A percentile compares a stretch with the other conserved stretches of the same genome.
These are phyloP conservation scores for Mycocentrospora acerina DNA, from an alignment of 2,329 filamentous ascomycete genomes.

Conservation along the genomic window DNA sequence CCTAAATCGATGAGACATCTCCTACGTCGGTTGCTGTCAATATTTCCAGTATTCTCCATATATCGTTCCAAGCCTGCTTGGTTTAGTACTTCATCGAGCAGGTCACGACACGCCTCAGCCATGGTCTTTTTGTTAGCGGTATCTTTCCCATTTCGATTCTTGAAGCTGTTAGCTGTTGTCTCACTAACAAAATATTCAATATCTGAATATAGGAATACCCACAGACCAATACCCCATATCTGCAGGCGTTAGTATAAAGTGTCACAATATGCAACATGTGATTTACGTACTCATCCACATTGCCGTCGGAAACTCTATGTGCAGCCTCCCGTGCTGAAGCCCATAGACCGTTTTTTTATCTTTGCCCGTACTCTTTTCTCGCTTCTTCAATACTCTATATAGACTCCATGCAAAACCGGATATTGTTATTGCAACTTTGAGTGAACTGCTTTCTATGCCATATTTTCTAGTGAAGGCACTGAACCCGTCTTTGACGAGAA, in stretches of 20 bases:
- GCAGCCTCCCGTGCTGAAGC: constrained; percentile 59
- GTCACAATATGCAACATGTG: no score
- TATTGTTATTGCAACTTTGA: no score
- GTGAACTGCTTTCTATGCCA: neutral
- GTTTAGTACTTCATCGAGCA: constrained; percentile 52
- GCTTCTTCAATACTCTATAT: neutral
- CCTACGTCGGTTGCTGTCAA: constrained; percentile 1
- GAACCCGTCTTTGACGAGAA: no score
- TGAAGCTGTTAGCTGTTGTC: no score
- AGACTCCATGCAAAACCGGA: no score
- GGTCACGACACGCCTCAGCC: constrained; percentile 53
- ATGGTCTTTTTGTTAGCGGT: constrained; percentile 7
- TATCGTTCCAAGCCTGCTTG: constrained; percentile 43
- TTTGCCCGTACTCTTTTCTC: neutral
- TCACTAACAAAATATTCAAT: no score
- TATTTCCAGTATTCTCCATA: neutral
- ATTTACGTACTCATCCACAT: constrained; percentile 58
- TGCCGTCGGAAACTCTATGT: constrained; percentile 49
- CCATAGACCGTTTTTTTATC: constrained; percentile 44
- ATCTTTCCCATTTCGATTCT: neutral
- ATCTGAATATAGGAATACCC: no score
- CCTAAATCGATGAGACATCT: constrained; percentile 54
- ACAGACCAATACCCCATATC: constrained; percentile 58
- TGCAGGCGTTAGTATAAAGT: no score
- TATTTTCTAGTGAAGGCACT: neutral